Percentiles rank a stretch among this genome's conserved stretches.
phyloP scores from a whole-genome alignment of 495 filamentous ascomycete species.

The Penicillium simplicissimum region DNA sequence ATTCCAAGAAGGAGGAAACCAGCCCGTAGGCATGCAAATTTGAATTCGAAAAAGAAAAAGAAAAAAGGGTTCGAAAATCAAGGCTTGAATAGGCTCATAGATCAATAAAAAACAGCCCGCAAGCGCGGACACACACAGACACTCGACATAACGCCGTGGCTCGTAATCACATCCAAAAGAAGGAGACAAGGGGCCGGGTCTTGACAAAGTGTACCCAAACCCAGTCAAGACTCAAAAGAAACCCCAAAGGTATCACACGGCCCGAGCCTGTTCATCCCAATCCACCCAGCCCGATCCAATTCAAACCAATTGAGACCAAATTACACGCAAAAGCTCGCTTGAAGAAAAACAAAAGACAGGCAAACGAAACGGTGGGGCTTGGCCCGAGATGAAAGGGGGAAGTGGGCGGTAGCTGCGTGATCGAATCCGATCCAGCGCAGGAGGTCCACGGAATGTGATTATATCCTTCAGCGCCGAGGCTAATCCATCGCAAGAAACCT shows the following conservation, averaged over 20 bases:
- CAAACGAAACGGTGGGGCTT: background rate
- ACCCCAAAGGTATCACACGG: background rate
- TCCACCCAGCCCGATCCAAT: background rate
- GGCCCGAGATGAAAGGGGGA: background rate
- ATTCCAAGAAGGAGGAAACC: too few species aligned
- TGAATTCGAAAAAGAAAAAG: too few species aligned
- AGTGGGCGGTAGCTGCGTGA: background rate
- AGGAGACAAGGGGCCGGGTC: conserved; percentile 3
- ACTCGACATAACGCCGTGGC: conserved; percentile 20
- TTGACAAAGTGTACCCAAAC: background rate
- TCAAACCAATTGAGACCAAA: background rate
- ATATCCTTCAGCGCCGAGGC: background rate
- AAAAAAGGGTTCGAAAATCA: too few species aligned
- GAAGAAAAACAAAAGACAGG: background rate
- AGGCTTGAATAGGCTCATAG: too few species aligned
- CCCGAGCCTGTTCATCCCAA: background rate
- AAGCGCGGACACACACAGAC: background rate
- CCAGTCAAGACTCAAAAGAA: background rate
- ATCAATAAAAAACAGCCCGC: too few species aligned
- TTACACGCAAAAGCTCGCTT: background rate
- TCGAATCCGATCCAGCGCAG: background rate
- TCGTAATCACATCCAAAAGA: conserved; percentile 19
- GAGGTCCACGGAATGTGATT: too few species aligned
- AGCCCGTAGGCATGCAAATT: too few species aligned
- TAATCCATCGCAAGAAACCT: background rate